phyloP scores from a whole-genome alignment of 2,329 filamentous ascomycete species.

The Microsporum audouinii region DNA sequence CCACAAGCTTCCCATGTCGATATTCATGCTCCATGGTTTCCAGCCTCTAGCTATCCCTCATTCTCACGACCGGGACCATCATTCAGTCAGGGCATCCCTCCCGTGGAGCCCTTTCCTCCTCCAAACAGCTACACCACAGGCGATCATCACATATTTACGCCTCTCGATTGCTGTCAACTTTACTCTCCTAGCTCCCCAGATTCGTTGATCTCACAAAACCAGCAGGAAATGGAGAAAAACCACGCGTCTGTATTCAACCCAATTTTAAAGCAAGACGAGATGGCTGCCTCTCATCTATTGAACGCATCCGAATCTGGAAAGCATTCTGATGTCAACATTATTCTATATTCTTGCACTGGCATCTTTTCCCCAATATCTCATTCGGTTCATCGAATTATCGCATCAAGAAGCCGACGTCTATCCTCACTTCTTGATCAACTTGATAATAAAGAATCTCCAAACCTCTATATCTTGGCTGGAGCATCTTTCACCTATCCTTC shows the following conservation, averaged over 20 bases:
- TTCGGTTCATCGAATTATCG: constrained; percentile 16
- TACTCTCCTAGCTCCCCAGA: neutral
- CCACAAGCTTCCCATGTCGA: neutral
- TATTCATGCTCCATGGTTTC: neutral
- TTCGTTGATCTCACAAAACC: neutral
- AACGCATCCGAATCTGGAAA: constrained; percentile 11
- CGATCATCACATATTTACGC: neutral
- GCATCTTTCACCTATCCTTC: constrained; percentile 18
- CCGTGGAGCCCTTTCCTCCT: neutral
- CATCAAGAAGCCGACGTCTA: constrained; percentile 20
- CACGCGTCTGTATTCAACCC: neutral
- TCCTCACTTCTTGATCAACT: constrained; percentile 13
- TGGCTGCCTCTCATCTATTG: constrained; percentile 11
- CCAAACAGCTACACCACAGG: neutral
- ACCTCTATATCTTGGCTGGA: constrained; percentile 15
- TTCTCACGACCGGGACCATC: neutral
- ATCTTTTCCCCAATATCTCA: constrained; percentile 15
- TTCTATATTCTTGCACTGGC: constrained; percentile 15
- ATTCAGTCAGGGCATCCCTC: neutral
- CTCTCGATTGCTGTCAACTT: neutral
- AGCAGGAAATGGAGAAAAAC: neutral
- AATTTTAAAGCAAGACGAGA: neutral
- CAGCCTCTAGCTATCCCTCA: neutral
- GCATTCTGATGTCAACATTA: constrained; percentile 17
- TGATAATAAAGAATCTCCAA: neutral